Conservation (phyloP, 2,329 filamentous ascomycete species). For the Torrubiella hemipterigena region DNA sequence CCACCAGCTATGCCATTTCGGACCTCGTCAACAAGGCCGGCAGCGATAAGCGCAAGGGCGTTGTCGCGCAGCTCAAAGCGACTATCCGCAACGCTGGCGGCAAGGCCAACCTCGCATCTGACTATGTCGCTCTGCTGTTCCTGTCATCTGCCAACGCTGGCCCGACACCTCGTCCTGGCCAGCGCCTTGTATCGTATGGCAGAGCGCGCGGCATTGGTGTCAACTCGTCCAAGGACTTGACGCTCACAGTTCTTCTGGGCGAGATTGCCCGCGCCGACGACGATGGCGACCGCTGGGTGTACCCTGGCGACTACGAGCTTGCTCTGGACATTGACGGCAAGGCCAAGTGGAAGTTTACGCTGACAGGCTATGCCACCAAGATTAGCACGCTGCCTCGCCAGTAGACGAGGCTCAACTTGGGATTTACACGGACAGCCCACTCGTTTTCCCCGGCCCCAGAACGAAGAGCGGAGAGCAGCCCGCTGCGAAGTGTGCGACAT, state of each 20-base stretch:
- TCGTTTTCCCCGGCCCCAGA: no score
- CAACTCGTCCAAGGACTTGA: conserved; percentile 6
- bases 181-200: conserved; percentile 9
- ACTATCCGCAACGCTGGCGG: conserved; percentile 4
- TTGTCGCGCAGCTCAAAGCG: conserved; percentile 4
- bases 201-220: conserved; percentile 6
- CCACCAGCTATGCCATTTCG: conserved; percentile 1
- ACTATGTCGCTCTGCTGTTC: conserved; percentile 9
- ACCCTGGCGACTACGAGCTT: conserved; percentile 7
- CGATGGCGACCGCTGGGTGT: conserved; percentile 8
- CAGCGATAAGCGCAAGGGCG: background rate
- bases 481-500: no score
- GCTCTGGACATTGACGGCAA: conserved; percentile 6
- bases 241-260: conserved; percentile 5
- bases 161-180: conserved; percentile 6
- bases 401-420: no score
- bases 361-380: conserved; percentile 5
- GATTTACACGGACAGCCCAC: no score
- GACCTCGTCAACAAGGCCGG: conserved; percentile 7
- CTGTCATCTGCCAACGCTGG: conserved; percentile 8
- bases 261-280: conserved; percentile 7
- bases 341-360: conserved; percentile 3
- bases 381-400: conserved; percentile 5
- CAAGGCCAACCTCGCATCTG: conserved; percentile 5
- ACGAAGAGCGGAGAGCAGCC: no score